Base-by-base conservation (phyloP, 1,284 basidiomycete species). In the Trichosporon inkin region DNA sequence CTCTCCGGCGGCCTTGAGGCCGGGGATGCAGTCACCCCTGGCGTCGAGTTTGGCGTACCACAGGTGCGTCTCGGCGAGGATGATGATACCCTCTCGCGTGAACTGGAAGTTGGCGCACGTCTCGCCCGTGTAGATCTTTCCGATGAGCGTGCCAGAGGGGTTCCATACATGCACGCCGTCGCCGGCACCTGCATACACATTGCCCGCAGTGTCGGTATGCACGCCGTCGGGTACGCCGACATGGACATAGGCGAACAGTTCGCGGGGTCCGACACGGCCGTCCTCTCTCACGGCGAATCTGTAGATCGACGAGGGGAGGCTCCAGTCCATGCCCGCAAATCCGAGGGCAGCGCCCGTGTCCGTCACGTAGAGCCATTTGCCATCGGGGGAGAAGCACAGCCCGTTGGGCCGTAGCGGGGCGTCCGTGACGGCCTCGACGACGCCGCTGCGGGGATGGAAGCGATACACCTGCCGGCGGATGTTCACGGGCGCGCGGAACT, bases 141-240 rank as follows among this genome's bases (percentile, higher is more conserved):
- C 88, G 10, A 90, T 77, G 2, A 90, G 79, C 2, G 80, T 82
- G 2, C 88, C 88, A 14, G 81, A 68, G 0, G 82, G 68, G 68
- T 84, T 83, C 83, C 85, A 89, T 2, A 90, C 86, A 22, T 88
- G 84, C 1, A 88, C 84, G 44, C 89, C 89, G 66, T 91, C 89
- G 6, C 84, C 86, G 61, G 82, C 83, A 2, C 86, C 86, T 16
- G 84, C 80, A 65, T 88, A 89, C 1, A 89, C 82, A 67, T 89
- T 88, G 2, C 87, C 88, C 1, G 81, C 69, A 1, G 76, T 77
- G 68, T 90, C 88, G 32, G 80, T 74, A 66, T 84, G 82, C 35
- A 85, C 69, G n/a, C 75, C 84, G 64, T 84, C 84, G 0, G 88
- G 84, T 20, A 87, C 70, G 3, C 88, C 87, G 13, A 84, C 80